Base-by-base conservation (phyloP, 192 early-diverging fungal species). In the Backusella parvicylindrica region DNA sequence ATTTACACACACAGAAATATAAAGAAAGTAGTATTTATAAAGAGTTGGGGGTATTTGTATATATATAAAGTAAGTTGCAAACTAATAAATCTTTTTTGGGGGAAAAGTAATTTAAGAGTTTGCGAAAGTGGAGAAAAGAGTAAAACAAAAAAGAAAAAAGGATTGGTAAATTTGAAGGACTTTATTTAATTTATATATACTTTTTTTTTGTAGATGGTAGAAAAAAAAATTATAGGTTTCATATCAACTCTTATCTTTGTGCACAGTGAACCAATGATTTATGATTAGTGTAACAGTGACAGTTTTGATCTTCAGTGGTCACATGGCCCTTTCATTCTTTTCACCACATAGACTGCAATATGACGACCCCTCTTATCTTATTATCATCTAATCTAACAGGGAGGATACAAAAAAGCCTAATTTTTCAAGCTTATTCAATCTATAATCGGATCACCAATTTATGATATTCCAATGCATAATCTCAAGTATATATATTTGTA, bases 231-330 rank as follows among this genome's bases (percentile, higher is more conserved):
- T 70, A 70, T 70, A 47, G 37, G 68, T 70, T 70, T 70, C 68
- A 70, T 70, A 68, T 70, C 68, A 70, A 70, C 68, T 28, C 68
- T 70, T 70, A 70, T 70, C 68, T 70, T 70, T 70, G 68, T 70
- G 68, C 68, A 70, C 37, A 28, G 68, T 40, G 68, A 16, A 70
- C 68, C 68, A 69, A 69, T 69, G 68, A 69, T 41, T 69, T 28
- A 23, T 36, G 68, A 40, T 15, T 40, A 40, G 68, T 69, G 68
- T 69, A 41, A 69, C 68, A 15, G 33, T 35, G 32, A 53, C 50
- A 53, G 50, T 53, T 53, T 53, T 53, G 50, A 53, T 53, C 50
- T 53, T 53, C 50, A 53, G 50, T 21, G 50, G 50, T 53, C 50
- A 53, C 50, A 53, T 53, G 50, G 50, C 21, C 50, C 50, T 53